phyloP scores from a whole-genome alignment of 1,284 basidiomycete species.

The Leccinum griseonigrum region DNA sequence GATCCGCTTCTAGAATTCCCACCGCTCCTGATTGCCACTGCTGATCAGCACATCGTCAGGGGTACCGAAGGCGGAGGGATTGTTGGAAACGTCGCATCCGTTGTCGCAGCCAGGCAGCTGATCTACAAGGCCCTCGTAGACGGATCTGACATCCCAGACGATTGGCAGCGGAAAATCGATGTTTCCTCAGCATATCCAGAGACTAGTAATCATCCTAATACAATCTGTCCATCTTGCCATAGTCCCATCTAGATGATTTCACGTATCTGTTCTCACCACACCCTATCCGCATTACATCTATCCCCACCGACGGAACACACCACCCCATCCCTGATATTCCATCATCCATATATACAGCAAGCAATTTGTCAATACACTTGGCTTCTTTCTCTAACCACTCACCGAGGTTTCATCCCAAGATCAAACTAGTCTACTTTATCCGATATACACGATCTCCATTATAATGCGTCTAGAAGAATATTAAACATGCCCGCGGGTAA shows the following conservation, averaged over 20 bases:
- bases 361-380: background rate
- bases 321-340: background rate
- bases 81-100: conserved; percentile 43
- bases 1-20: conserved; percentile 33
- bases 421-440: background rate
- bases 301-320: background rate
- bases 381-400: background rate
- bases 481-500: background rate
- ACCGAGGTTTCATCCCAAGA: background rate
- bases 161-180: conserved; percentile 34
- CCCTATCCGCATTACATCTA: background rate
- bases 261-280: background rate
- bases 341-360: conserved; percentile 1
- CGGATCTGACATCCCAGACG: conserved; percentile 22
- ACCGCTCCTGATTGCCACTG: conserved; percentile 34
- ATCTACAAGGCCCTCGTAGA: conserved; percentile 36
- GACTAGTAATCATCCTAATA: conserved; percentile 9
- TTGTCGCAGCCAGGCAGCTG: conserved; percentile 40
- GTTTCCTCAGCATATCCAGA: conserved; percentile 17
- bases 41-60: conserved; percentile 48
- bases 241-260: conserved; percentile 19
- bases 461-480: conserved; percentile 12
- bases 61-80: conserved; percentile 39
- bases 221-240: conserved; percentile 25
- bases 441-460: conserved; percentile 10